A percentile compares a stretch with the other conserved stretches of the same genome.
Conservation (phyloP, 768 basidiomycete genomes). For the Mycena floridula region DNA sequence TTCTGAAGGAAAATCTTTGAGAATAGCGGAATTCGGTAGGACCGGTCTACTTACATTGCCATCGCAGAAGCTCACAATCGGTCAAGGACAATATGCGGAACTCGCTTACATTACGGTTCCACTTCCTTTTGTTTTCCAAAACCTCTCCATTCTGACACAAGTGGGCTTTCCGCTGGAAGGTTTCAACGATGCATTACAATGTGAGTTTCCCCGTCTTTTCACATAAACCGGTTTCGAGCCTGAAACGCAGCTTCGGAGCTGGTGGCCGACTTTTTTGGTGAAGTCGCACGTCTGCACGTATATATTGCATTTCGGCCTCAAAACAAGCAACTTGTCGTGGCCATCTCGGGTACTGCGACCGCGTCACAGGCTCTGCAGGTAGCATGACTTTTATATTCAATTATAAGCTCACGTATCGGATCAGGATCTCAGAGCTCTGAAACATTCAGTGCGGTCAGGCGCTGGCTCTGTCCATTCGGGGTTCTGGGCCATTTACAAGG, state of each 20-base stretch:
- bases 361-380: constrained; percentile 37
- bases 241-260: constrained; percentile 27
- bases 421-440: constrained; percentile 38
- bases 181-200: constrained; percentile 30
- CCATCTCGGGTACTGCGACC: constrained; percentile 44
- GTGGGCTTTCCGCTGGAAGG: constrained; percentile 46
- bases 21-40: too few species aligned
- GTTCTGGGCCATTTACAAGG: constrained; percentile 46
- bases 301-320: constrained; percentile 40
- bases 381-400: too few species aligned
- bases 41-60: too few species aligned
- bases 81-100: constrained; percentile 56
- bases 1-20: too few species aligned
- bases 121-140: constrained; percentile 33
- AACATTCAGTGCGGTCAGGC: constrained; percentile 31
- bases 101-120: constrained; percentile 36
- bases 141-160: constrained; percentile 30
- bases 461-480: constrained; percentile 42
- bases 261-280: constrained; percentile 34
- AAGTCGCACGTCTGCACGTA: constrained; percentile 36
- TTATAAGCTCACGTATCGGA: too few species aligned
- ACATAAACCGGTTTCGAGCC: too few species aligned
- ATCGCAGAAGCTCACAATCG: too few species aligned
- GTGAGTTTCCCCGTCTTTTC: too few species aligned
- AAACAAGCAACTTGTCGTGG: constrained; percentile 42